Conservation (phyloP, 2,329 filamentous ascomycete species). For the Ophiognomonia clavigignenti-juglandacearum region DNA sequence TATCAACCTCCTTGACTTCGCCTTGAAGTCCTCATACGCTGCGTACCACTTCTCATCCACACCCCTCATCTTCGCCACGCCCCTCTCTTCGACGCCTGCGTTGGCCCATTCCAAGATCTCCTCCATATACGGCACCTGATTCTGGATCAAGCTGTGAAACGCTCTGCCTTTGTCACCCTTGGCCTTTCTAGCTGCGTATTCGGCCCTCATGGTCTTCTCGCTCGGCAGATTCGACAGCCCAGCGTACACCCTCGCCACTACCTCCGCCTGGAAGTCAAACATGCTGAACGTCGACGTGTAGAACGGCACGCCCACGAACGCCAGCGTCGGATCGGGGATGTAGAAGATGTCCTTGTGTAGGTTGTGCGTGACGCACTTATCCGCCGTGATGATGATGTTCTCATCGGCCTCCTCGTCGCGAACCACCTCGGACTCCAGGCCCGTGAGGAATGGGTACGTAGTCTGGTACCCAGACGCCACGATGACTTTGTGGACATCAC, state of each 20-base stretch:
- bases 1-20: conserved; percentile 9
- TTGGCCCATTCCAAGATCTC: conserved; percentile 22
- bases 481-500: conserved; percentile 56
- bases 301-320: conserved; percentile 61
- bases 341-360: conserved; percentile 69
- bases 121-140: conserved; percentile 24
- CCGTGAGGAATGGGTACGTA: conserved; percentile 57
- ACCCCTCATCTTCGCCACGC: conserved; percentile 23
- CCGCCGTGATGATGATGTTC: conserved; percentile 51
- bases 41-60: conserved; percentile 28
- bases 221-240: conserved; percentile 44
- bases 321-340: conserved; percentile 59
- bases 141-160: conserved; percentile 31
- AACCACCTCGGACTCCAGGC: conserved; percentile 36
- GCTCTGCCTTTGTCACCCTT: conserved; percentile 28
- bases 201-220: conserved; percentile 30
- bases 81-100: conserved; percentile 18
- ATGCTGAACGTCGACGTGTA: conserved; percentile 64
- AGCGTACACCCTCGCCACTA: conserved; percentile 51
- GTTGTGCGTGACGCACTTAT: conserved; percentile 61
- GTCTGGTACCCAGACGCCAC: conserved; percentile 67
- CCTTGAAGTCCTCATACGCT: conserved; percentile 19
- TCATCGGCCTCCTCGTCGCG: conserved; percentile 43
- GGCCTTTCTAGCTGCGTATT: conserved; percentile 26
- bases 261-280: conserved; percentile 66